These are phyloP conservation scores for Solanum peruvianum DNA, from an alignment of 257 asterid genomes.

Conservation along the genomic window DNA sequence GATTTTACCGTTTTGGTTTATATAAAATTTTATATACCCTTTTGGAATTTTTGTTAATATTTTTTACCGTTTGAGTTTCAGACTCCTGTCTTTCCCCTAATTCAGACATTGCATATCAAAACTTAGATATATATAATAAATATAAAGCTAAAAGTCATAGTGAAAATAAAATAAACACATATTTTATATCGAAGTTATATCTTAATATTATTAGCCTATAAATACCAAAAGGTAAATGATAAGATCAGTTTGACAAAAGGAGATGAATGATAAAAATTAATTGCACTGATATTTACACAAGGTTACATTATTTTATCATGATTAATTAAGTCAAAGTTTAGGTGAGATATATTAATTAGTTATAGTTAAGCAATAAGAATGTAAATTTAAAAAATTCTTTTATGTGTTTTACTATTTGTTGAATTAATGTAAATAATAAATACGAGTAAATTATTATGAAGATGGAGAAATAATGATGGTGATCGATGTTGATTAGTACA, in stretches of 20 bases:
- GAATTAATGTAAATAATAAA: neutral
- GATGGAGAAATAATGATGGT: neutral
- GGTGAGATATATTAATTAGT: neutral
- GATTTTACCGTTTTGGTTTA: no score
- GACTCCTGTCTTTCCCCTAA: no score
- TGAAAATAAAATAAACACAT: rapidly evolving
- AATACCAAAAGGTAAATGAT: neutral
- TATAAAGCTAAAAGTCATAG: neutral
- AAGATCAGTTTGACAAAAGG: neutral
- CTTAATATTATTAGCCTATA: neutral
- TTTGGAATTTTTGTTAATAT: no score
- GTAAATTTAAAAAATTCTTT: neutral
- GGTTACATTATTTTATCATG: neutral
- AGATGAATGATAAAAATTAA: neutral
- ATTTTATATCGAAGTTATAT: neutral
- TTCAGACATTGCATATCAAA: neutral
- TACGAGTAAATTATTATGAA: neutral
- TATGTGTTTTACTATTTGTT: neutral
- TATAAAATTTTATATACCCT: no score
- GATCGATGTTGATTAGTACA: neutral
- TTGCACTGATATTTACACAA: neutral
- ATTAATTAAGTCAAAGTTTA: neutral
- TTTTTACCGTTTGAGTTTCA: no score
- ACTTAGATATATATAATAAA: neutral
- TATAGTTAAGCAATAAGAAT: neutral